These are phyloP conservation scores for Lithohypha guttulata DNA, from an alignment of 2,329 filamentous ascomycete species.

Conservation along the genomic window DNA sequence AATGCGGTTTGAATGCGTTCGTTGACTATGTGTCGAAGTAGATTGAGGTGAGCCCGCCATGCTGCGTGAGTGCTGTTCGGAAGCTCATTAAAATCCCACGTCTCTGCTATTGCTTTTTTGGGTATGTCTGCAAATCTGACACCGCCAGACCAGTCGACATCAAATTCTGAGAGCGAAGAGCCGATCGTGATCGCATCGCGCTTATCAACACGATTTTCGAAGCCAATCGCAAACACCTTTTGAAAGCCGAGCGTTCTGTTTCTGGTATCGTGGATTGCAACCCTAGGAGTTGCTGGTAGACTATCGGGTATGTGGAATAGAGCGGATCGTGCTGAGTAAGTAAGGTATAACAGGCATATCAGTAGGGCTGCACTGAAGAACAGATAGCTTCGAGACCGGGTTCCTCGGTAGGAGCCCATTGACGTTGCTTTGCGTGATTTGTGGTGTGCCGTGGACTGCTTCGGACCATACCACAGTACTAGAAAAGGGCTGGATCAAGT, in stretches of 20 bases:
- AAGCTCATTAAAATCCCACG: conserved; percentile 11
- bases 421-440: too few relatives aligned
- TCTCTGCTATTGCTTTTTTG: conserved; percentile 17
- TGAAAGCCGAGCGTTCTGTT: conserved; percentile 21
- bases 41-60: conserved; percentile 34
- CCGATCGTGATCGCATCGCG: conserved; percentile 39
- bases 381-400: too few relatives aligned
- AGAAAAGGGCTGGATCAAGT: too few relatives aligned
- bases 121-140: conserved; percentile 15
- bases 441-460: too few relatives aligned
- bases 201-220: conserved; percentile 40
- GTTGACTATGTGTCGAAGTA: conserved; percentile 33
- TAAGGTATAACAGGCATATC: too few relatives aligned
- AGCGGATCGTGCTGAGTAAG: too few relatives aligned
- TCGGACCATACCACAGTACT: too few relatives aligned
- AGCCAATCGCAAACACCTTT: conserved; percentile 37
- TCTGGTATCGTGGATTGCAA: too few relatives aligned
- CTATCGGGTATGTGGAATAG: too few relatives aligned
- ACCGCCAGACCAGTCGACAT: conserved; percentile 16
- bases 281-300: too few relatives aligned
- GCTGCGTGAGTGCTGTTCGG: conserved; percentile 17
- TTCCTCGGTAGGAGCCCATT: too few relatives aligned
- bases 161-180: conserved; percentile 29
- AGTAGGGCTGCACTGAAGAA: too few relatives aligned
- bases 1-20: conserved; percentile 38